Evolutionary conservation across 2,329 filamentous ascomycete genomes (phyloP), one percentile per base, ranked within the genome.

Genomic region (Aspergillus puulaauensis): DNA sequence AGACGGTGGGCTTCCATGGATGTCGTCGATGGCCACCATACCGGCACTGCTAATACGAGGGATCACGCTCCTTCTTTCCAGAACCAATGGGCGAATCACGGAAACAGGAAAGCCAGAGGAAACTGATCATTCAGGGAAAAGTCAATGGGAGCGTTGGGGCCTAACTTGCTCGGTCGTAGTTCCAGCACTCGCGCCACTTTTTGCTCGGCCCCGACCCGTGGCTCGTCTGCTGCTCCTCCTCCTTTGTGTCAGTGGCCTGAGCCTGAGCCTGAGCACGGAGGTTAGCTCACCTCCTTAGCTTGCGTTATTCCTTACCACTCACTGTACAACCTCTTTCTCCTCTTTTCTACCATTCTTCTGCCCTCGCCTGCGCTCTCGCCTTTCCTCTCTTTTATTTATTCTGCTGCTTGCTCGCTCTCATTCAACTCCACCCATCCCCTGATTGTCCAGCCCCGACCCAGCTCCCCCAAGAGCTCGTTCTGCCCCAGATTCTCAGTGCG

Each of bases 201-300:
- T 58, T 61, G 53, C 53, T 67, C 43, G 54, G 58, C 57, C 60
- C 61, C 61, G 59, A 66, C 62, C 66, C 66, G 66, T 68, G 66
- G 64, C 62, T 68, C 64, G 56, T 63, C 43, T n/a, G 50, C 43
- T n/a, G 48, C 57, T 58, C 58, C 58, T 61, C 56, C 51, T 58
- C 57, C 56, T 58, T 49, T 52, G 49, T 60, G 41, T 53, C 45
- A 57, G 58, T 61, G 63, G 63, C 59, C 61, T 64, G 63, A 61
- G 46, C 46, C 46, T 48, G 44, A 37, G 46, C 46, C 46, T 48
- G 44, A 37, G 46, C 46, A 48, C 46, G 31, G 31, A 27, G 60
- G 58, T 63, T 56, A 53, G 54, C 54, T 65, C 53, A 57, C 58
- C 58, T 56, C 56, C 54, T 63, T 64, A 64, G 60, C 54, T 59